Base-by-base conservation (phyloP, 148 eudicot genomes). In the Fagopyrum homotropicum region DNA sequence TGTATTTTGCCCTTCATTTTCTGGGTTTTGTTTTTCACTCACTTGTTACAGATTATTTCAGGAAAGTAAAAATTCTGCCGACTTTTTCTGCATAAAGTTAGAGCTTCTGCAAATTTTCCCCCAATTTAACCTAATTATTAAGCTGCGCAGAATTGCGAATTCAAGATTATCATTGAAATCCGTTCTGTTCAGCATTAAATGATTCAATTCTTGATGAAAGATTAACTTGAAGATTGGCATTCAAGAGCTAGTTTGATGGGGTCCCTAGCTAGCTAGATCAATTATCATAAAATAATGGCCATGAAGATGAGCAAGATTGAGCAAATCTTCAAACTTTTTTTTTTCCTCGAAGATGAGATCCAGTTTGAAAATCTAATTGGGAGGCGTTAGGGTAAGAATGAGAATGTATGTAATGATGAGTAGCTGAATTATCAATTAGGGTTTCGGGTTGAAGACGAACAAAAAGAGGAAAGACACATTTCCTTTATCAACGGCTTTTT, bases 401-500 rank as follows among this genome's bases (percentile, higher is more conserved):
- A 1, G 43, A 10, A 1, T 2, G 10, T 7, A 4, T 22, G 29
- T 60, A 60, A 60, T 60, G 43, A 9, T 60, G 70, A 46, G 46
- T 35, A 15, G 46, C 46, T 64, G 19, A 64, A 40, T 64, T 35
- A 12, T 45, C 46, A 64, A 35, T 64, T 64, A 64, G 70, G 70
- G 70, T 64, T 64, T 40, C 17, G 35, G 70, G 46, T 12, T 64
- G 70, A 64, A 40, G 70, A n/a, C 45, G 70, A 60, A 60, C 68
- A 60, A 60, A 60, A 60, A 60, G 43, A 60, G 68, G 43, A 4
- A 30, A 57, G 30, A 40, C 70, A 40, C 44, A 29, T 35, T 64
- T 64, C 70, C 70, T 64, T 40, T 64, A 64, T 64, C 16, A 40
- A 10, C 70, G 70, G 47, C 70, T 64, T 64, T 40, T 35, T 12